Evolutionary conservation across 208 protist genomes (phyloP).

Genomic region (Giardia muris): DNA sequence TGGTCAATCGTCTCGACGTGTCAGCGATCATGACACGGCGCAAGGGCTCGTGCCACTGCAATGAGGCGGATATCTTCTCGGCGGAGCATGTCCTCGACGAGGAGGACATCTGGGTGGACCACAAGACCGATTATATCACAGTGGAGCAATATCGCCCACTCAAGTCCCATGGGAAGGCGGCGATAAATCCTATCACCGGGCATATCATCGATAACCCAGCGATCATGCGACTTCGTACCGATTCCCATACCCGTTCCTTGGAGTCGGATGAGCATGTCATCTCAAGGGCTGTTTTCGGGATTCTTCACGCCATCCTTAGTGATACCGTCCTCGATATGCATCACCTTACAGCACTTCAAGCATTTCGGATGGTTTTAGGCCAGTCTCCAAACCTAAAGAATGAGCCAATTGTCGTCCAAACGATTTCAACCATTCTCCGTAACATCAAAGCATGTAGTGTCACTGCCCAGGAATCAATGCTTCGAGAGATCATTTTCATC

Average conservation of each 20-base stretch:
- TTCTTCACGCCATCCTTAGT: not conserved
- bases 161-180: not conserved
- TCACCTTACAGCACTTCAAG: not conserved
- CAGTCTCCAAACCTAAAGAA: not conserved
- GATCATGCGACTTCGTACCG: not conserved
- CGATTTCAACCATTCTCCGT: not conserved
- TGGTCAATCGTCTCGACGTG: not conserved
- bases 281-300: not conserved
- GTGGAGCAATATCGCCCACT: not conserved
- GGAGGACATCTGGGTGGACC: not conserved
- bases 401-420: not conserved
- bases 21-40: not conserved
- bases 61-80: not conserved
- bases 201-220: not conserved
- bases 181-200: not conserved
- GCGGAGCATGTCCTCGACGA: not conserved
- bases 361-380: not conserved
- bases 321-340: not conserved
- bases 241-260: not conserved
- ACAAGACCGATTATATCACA: not conserved
- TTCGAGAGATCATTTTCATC: not conserved
- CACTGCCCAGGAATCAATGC: not conserved
- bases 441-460: not conserved
- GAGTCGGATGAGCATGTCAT: not conserved
- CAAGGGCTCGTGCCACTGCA: not conserved